phyloP scores from a whole-genome alignment of 345 rosid genomes.

The Salix purpurea region DNA sequence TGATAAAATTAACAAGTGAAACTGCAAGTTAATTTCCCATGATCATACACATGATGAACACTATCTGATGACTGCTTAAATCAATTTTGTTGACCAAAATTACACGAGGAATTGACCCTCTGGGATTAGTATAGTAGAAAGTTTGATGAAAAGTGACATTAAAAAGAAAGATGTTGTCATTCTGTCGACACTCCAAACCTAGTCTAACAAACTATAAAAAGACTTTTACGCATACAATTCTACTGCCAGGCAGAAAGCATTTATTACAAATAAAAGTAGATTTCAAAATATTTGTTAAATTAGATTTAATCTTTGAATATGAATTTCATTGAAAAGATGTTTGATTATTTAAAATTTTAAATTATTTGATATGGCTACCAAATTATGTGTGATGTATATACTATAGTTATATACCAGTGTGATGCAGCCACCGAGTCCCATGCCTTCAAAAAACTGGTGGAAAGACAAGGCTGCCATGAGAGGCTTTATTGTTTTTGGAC shows the following conservation, averaged over 20 bases:
- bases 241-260: too few species aligned
- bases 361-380: slow-evolving; percentile 20
- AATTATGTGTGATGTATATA: slow-evolving; percentile 28
- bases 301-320: too few species aligned
- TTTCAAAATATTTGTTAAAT: too few species aligned
- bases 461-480: slow-evolving; percentile 62
- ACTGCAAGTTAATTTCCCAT: neutral
- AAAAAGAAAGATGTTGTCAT: slow-evolving; percentile 17
- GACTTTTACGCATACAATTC: too few species aligned
- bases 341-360: too few species aligned
- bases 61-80: neutral
- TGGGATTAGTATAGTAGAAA: too few species aligned
- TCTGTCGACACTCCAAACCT: slow-evolving; percentile 19
- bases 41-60: neutral
- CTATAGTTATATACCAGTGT: slow-evolving; percentile 31
- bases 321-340: too few species aligned
- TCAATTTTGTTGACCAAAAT: neutral
- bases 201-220: neutral
- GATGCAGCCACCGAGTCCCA: slow-evolving; percentile 82
- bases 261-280: neutral
- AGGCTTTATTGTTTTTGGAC: slow-evolving; percentile 53
- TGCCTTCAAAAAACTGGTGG: slow-evolving; percentile 78
- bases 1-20: neutral
- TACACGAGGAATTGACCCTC: neutral
- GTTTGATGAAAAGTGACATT: neutral